A percentile compares a stretch with the other conserved stretches of the same genome.
Conservation (phyloP, 1,284 basidiomycete genomes). For the Cystobasidium sp. region DNA sequence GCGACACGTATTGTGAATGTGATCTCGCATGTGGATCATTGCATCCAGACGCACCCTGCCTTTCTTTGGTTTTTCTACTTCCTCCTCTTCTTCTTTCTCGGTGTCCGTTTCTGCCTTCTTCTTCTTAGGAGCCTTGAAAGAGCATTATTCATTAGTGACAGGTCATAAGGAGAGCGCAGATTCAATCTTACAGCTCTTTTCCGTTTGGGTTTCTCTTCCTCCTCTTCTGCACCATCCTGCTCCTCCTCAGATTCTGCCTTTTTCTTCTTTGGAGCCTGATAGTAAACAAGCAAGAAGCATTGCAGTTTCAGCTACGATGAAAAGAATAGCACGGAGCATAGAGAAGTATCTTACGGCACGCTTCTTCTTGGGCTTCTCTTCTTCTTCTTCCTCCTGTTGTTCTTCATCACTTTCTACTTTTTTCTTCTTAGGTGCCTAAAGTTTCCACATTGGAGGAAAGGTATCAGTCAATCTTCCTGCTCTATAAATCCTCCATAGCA, state of each 20-base stretch:
- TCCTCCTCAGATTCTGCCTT: slow-evolving; percentile 37
- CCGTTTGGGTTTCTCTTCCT: slow-evolving; percentile 47
- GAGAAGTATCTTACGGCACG: background rate
- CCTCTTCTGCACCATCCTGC: slow-evolving; percentile 37
- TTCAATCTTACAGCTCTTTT: slow-evolving; percentile 20
- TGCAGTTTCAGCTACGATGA: background rate
- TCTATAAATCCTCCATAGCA: no score
- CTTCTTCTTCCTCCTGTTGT: slow-evolving; percentile 31
- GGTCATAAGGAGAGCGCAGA: background rate
- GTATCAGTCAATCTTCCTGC: no score
- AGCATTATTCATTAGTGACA: background rate
- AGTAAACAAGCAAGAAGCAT: no score
- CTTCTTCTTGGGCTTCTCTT: slow-evolving; percentile 11
- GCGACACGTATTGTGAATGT: background rate
- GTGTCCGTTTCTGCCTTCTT: slow-evolving; percentile 39
- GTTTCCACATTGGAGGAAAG: background rate
- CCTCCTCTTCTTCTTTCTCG: slow-evolving; percentile 31
- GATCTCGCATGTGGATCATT: background rate
- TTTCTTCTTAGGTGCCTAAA: slow-evolving; percentile 41
- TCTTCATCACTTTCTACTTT: slow-evolving; percentile 27
- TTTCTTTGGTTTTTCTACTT: slow-evolving; percentile 29
- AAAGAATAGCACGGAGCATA: background rate
- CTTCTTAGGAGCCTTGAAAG: slow-evolving; percentile 24
- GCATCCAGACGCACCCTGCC: background rate
- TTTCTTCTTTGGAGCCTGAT: slow-evolving; percentile 45